Base-by-base conservation (phyloP, 108 stramenopile genomes). In the Craspedostauros australis region DNA sequence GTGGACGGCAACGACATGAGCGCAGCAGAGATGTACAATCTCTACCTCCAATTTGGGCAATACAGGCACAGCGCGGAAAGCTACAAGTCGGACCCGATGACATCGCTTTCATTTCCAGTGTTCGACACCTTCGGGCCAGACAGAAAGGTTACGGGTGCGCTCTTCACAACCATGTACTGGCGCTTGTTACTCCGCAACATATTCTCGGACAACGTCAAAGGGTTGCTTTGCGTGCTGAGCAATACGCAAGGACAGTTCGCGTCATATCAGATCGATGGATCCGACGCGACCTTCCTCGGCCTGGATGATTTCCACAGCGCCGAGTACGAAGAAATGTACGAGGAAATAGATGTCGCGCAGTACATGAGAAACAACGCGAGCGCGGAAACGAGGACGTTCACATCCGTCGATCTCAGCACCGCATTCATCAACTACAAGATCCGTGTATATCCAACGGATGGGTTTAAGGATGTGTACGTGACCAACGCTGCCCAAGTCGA, bases 241-340 rank as follows among this genome's bases (percentile, higher is more conserved):
- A 64, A 54, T 21, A 73, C 70, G 0, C 67, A 42, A 18, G 55
- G 46, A 14, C 64, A 70, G 33, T 9, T 16, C 19, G 66, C 47
- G 50, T 73, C 53, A 20, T 76, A 72, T 42, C 31, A 34, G 9
- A 56, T 77, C 20, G 40, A 44, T 20, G 76, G 72, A 3, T 43
- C 50, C 21, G 27, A 41, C 0, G 78, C 63, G 11, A 47, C 26
- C 0, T 52, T 69, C 14, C 11, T 73, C 37, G 79, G 79, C 1
- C 42, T 59, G 21, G 79, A 75, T 15, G 70, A 75, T 45, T 23
- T 52, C 19, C 70, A 72, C 28, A 61, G 68, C 47, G 9, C 46
- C 30, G 68, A 64, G 11, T 79, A 54, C 38, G 47, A 65, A 27
- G 50, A 34, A 34, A 51, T 2, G 47, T 11, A 21, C 24, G 26